Evolutionary conservation across 805 yeast genomes (phyloP).

Genomic region (Naumovozyma dairenensis): DNA sequence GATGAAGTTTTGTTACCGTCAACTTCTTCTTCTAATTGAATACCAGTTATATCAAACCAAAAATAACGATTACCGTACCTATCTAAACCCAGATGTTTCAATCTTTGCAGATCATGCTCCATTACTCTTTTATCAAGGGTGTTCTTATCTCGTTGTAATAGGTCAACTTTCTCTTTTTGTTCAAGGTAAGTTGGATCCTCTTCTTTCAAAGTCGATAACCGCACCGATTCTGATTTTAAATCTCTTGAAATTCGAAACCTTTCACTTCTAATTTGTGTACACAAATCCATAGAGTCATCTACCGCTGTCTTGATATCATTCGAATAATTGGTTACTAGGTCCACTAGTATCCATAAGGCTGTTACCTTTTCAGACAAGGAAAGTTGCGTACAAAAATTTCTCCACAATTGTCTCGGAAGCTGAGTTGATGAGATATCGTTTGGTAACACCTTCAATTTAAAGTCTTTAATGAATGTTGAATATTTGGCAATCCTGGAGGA

Average conservation of each 20-base stretch:
- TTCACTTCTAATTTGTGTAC: slow-evolving; percentile 27
- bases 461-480: slow-evolving; percentile 34
- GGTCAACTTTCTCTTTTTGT: slow-evolving; percentile 27
- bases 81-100: slow-evolving; percentile 69
- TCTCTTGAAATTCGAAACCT: slow-evolving; percentile 23
- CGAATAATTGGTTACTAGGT: slow-evolving; percentile 35
- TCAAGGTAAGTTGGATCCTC: slow-evolving; percentile 8
- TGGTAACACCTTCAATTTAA: slow-evolving; percentile 45
- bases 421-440: slow-evolving; percentile 19
- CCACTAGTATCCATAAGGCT: slow-evolving; percentile 50
- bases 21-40: slow-evolving; percentile 35
- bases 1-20: slow-evolving; percentile 22
- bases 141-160: slow-evolving; percentile 38
- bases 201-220: slow-evolving; percentile 4
- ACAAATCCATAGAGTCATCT: slow-evolving; percentile 24
- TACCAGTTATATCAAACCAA: slow-evolving; percentile 87
- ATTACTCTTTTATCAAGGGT: slow-evolving; percentile 51
- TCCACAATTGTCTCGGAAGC: slow-evolving; percentile 13
- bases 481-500: slow-evolving; percentile 20
- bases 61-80: slow-evolving; percentile 77
- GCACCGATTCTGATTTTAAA: slow-evolving; percentile 17
- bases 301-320: slow-evolving; percentile 16
- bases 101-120: slow-evolving; percentile 68
- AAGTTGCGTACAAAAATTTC: slow-evolving; percentile 45
- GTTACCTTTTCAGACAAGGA: slow-evolving; percentile 44